phyloP scores from a whole-genome alignment of 1,284 basidiomycete species.

The Pisolithus thermaeus region DNA sequence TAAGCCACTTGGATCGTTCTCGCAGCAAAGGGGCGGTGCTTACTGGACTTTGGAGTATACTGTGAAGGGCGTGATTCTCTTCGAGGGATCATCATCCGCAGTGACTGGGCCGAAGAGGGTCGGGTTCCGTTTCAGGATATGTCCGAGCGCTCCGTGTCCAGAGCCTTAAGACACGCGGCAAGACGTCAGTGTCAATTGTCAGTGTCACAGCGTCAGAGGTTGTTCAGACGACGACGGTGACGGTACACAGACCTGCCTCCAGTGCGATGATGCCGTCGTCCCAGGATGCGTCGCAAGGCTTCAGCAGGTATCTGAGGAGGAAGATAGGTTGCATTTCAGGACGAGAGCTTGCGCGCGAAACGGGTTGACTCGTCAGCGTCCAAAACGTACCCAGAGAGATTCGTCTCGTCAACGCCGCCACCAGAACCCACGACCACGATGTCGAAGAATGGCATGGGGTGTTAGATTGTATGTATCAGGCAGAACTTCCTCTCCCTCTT shows the following conservation, averaged over 20 bases:
- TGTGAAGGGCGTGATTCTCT: constrained; percentile 16
- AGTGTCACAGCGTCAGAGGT: not conserved
- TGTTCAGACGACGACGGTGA: not conserved
- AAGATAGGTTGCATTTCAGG: not conserved
- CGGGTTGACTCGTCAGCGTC: not conserved
- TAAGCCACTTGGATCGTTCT: not conserved
- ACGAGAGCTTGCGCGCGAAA: not conserved
- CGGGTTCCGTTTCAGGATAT: constrained; percentile 47
- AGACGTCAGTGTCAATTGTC: not conserved
- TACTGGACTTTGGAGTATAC: constrained; percentile 30
- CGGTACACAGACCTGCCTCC: constrained; percentile 57
- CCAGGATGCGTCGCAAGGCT: constrained; percentile 53
- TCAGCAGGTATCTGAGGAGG: constrained; percentile 60
- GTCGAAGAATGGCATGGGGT: constrained; percentile 51
- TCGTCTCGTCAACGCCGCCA: constrained; percentile 70
- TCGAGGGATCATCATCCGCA: constrained; percentile 7
- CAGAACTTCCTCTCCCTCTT: too few species aligned
- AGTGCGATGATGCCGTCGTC: constrained; percentile 63
- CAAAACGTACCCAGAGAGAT: constrained; percentile 60
- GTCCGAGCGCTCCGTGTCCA: constrained; percentile 59
- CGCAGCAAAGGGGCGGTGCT: constrained; percentile 1
- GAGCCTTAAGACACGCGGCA: constrained; percentile 41
- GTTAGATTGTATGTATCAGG: too few species aligned
- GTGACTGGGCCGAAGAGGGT: constrained; percentile 39
- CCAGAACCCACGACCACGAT: constrained; percentile 71